Evolutionary conservation across 2,329 filamentous ascomycete genomes (phyloP), one percentile per base, ranked within the genome.

Genomic region (Colletotrichum endophyticum): DNA sequence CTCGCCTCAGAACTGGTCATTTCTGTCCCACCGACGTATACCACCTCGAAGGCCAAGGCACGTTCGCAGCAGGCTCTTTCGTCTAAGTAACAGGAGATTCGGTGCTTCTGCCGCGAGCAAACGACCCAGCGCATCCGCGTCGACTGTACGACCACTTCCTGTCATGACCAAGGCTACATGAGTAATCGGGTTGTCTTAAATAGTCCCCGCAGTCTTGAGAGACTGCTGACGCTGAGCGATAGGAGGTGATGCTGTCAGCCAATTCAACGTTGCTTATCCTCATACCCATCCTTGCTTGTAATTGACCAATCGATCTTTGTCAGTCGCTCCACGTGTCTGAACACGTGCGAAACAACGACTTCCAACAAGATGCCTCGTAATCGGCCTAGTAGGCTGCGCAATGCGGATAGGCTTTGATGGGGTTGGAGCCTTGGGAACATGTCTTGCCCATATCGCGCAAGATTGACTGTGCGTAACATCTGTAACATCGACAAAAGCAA

Each of bases 401-500:
- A 8, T 44, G 16, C 8, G 39, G 8, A 44, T n/a, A 4, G 8
- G 16, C 39, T 44, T 44, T 44, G 39, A 44, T 0, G 19, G 19
- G 4, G 8, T n/a, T 6, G 19, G 6, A 44, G 0, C 19, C 39
- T 4, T 44, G 3, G 3, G 3, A 12, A 9, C 5, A 7, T 49
- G 5, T 22, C 19, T 49, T n/a, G 39, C 19, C 2, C 2, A 7
- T 22, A 2, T 49, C 11, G 1, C 16, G 9, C 44, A 1, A 6
- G 19, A 22, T 1, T 0, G 6, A n/a, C 4, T 0, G 19, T 22
- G 2, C 0, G 13, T 0, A 13, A 22, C 3, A 49, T 7, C 19
- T 49, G 44, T 0, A 2, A 49, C 6, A 22, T 2, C 22, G 3
- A 2, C 19, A 22, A 49, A 22, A 1, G n/a, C 11, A 22, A 49